These are phyloP conservation scores for Lepiota venenata DNA, from an alignment of 768 basidiomycete species.

Conservation along the genomic window DNA sequence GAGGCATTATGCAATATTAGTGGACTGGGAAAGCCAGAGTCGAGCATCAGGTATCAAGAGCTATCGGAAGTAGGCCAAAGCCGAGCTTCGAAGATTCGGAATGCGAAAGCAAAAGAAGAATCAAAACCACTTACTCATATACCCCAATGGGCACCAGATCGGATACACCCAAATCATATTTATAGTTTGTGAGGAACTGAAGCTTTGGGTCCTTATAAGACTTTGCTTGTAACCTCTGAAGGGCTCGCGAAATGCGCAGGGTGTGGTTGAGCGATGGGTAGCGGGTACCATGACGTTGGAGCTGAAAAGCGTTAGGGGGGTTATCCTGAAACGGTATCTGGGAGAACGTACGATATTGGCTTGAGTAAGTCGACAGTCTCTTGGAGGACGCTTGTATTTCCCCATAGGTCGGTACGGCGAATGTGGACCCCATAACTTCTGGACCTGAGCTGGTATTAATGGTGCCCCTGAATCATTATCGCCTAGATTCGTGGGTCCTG, in stretches of 20 bases:
- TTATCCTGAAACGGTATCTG: neutral
- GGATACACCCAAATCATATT: conserved; percentile 53
- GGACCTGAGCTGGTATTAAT: neutral
- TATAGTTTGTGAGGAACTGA: conserved; percentile 55
- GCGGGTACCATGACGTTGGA: conserved; percentile 79
- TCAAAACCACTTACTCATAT: conserved; percentile 42
- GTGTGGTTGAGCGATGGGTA: conserved; percentile 59
- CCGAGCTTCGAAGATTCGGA: neutral
- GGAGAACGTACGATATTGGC: conserved; percentile 25
- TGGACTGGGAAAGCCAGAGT: no score
- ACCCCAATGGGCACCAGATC: conserved; percentile 67
- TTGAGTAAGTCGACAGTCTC: conserved; percentile 51
- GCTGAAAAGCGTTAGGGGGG: conserved; percentile 29
- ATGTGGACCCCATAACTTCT: conserved; percentile 53
- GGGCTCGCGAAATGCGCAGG: conserved; percentile 37
- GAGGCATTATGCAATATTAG: no score
- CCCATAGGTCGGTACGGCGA: conserved; percentile 53
- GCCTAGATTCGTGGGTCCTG: no score
- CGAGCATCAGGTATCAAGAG: no score
- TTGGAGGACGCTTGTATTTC: conserved; percentile 42
- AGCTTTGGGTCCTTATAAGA: conserved; percentile 42
- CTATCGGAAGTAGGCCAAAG: neutral
- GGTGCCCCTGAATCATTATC: neutral
- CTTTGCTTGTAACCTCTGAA: conserved; percentile 50
- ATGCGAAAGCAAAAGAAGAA: neutral